These are phyloP conservation scores for Xylaria digitata DNA, from an alignment of 2,329 filamentous ascomycete genomes.

Conservation along the genomic window DNA sequence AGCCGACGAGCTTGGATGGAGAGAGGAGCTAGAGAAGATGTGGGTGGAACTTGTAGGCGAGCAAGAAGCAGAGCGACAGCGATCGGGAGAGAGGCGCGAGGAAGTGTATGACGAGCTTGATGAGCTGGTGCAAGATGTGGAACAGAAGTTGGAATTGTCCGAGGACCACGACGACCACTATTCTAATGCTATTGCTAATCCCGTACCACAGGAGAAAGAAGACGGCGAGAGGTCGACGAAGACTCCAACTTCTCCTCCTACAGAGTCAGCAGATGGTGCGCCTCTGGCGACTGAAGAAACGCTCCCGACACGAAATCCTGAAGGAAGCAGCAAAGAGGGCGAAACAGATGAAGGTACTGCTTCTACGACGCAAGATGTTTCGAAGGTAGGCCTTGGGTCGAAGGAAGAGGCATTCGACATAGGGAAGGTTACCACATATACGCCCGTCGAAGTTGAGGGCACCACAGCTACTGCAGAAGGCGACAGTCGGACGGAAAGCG, in stretches of 20 bases:
- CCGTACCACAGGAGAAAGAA: constrained; percentile 34
- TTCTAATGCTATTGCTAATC: constrained; percentile 34
- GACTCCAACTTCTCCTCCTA: constrained; percentile 22
- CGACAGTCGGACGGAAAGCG: neutral
- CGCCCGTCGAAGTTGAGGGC: constrained; percentile 15
- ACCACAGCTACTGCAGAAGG: neutral
- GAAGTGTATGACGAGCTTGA: constrained; percentile 51
- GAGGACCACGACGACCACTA: constrained; percentile 34
- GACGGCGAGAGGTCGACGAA: constrained; percentile 27
- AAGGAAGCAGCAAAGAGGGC: constrained; percentile 31
- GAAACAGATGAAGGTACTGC: constrained; percentile 25
- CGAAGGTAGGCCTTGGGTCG: too few species aligned
- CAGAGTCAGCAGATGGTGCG: constrained; percentile 26
- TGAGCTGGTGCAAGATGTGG: constrained; percentile 45
- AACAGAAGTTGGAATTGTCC: constrained; percentile 42
- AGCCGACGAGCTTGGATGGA: constrained; percentile 85
- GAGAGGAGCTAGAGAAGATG: constrained; percentile 79
- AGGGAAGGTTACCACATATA: constrained; percentile 7
- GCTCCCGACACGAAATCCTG: constrained; percentile 22
- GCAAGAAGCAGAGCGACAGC: constrained; percentile 64
- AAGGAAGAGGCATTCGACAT: constrained; percentile 3
- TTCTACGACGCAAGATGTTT: constrained; percentile 4
- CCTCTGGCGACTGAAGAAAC: constrained; percentile 33
- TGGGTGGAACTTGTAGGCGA: constrained; percentile 78
- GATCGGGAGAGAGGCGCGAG: constrained; percentile 50